Evolutionary conservation across 2,329 filamentous ascomycete genomes (phyloP).

Genomic region (Trichothecium sympodiale): DNA sequence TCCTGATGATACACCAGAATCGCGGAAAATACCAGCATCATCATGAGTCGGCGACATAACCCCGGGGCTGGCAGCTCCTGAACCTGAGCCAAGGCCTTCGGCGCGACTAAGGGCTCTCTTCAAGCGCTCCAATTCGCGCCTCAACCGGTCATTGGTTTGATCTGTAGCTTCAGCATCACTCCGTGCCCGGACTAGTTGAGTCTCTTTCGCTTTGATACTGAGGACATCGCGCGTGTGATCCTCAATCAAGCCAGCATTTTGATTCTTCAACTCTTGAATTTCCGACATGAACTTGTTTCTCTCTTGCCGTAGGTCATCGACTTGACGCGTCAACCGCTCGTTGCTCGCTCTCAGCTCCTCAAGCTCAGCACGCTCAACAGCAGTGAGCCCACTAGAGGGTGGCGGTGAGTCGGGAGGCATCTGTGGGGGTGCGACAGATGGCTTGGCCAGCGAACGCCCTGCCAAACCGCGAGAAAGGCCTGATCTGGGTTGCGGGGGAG

Average conservation of each 20-base stretch:
- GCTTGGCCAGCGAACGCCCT: slow-evolving; percentile 74
- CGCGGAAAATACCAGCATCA: slow-evolving; percentile 49
- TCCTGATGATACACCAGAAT: slow-evolving; percentile 28
- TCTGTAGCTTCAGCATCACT: slow-evolving; percentile 86
- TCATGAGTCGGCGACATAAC: slow-evolving; percentile 43
- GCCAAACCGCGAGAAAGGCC: slow-evolving; percentile 71
- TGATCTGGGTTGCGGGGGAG: slow-evolving; percentile 50
- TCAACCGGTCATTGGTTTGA: slow-evolving; percentile 70
- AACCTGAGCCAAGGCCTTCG: slow-evolving; percentile 32
- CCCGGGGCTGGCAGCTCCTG: not conserved
- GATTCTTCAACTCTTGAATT: slow-evolving; percentile 88
- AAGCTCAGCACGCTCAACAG: slow-evolving; percentile 82
- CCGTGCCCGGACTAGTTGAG: slow-evolving; percentile 82
- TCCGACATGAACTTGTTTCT: slow-evolving; percentile 73
- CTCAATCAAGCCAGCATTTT: slow-evolving; percentile 93
- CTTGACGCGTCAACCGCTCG: slow-evolving; percentile 62
- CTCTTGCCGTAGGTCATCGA: slow-evolving; percentile 74
- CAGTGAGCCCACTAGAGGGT: slow-evolving; percentile 54
- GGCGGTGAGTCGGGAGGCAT: slow-evolving; percentile 44
- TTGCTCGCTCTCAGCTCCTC: slow-evolving; percentile 79
- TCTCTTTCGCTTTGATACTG: slow-evolving; percentile 97
- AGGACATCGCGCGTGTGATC: slow-evolving; percentile 92
- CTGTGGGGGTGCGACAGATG: slow-evolving; percentile 39
- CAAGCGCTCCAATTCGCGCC: slow-evolving; percentile 81
- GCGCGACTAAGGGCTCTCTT: slow-evolving; percentile 71